Evolutionary conservation across 108 stramenopile genomes (phyloP), one percentile per base, ranked within the genome.

Genomic region (Asterionellopsis glacialis): DNA sequence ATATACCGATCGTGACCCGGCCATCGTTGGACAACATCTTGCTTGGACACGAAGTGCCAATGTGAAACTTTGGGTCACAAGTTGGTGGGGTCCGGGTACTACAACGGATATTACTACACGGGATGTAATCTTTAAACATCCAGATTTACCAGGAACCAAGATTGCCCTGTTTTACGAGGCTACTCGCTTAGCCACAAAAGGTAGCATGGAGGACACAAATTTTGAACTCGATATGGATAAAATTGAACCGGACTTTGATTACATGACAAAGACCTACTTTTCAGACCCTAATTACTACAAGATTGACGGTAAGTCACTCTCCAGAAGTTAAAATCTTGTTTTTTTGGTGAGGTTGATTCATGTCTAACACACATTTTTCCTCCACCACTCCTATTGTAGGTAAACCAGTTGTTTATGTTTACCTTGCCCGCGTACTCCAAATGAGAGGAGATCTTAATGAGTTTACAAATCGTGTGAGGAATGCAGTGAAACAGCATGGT

Each of bases 41-140:
- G 12, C 27, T 44, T 79, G 73, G 78, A 72, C 70, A 51, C 74
- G 74, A 4, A 64, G 69, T 48, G 74, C 79, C 18, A 80, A 80
- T 42, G 63, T 80, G 52, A 57, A 66, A 13, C 57, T 79, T 13
- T 75, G 73, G 73, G 51, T 74, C 33, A 63, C 68, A 1, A 59
- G 57, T 43, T 79, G n/a, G n/a, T n/a, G n/a, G n/a, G n/a, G n/a
- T n/a, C n/a, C n/a, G n/a, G n/a, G n/a, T n/a, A n/a, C n/a, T 10
- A 22, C 21, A 22, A 52, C 51, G 24, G 73, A 79, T 45, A 18
- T 12, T 22, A 68, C 56, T 14, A 48, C 52, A 11, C 43, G 51
- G 9, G 25, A 73, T 15, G 57, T 74, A 33, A 65, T 70, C 13
- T 26, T 73, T 41, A 60, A 13, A 13, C 45, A 55, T 26, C 59